A percentile compares a stretch with the other conserved stretches of the same genome.
Conservation (phyloP, 2,329 filamentous ascomycete genomes). For the Hymenoscyphus linearis region DNA sequence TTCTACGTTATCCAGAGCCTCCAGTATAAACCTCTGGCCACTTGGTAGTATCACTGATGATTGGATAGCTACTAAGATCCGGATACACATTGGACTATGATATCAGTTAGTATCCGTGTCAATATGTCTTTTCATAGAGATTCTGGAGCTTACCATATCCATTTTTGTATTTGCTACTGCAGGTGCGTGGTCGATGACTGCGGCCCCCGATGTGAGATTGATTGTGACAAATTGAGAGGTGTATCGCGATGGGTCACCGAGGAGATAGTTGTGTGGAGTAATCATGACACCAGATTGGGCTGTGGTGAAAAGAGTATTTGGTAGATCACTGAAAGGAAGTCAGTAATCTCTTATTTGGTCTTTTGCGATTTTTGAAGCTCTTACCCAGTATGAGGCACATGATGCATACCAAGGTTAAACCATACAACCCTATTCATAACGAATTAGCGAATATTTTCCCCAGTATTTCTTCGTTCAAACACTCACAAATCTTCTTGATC, state of each 20-base stretch:
- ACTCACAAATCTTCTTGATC: constrained; percentile 35
- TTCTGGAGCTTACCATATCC: not conserved
- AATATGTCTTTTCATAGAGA: not conserved
- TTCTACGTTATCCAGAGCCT: no score
- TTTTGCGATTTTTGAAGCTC: not conserved
- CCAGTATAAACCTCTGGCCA: not conserved
- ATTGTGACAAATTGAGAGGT: not conserved
- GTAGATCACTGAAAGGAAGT: constrained; percentile 36
- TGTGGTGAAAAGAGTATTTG: constrained; percentile 44
- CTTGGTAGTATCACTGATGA: not conserved
- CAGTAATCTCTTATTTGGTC: not conserved
- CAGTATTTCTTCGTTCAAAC: not conserved
- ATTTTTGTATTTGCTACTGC: not conserved
- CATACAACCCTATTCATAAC: constrained; percentile 41
- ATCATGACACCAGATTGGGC: constrained; percentile 41
- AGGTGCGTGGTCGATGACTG: not conserved
- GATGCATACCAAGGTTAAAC: constrained; percentile 53
- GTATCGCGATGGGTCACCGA: constrained; percentile 33
- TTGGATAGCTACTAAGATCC: not conserved
- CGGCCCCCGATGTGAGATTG: not conserved
- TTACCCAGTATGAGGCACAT: constrained; percentile 45
- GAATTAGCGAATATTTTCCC: not conserved
- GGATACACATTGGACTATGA: not conserved
- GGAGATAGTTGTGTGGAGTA: constrained; percentile 42
- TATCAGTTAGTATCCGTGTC: not conserved